These are phyloP conservation scores for Ustilago nuda DNA, from an alignment of 1,284 basidiomycete genomes.

Conservation along the genomic window DNA sequence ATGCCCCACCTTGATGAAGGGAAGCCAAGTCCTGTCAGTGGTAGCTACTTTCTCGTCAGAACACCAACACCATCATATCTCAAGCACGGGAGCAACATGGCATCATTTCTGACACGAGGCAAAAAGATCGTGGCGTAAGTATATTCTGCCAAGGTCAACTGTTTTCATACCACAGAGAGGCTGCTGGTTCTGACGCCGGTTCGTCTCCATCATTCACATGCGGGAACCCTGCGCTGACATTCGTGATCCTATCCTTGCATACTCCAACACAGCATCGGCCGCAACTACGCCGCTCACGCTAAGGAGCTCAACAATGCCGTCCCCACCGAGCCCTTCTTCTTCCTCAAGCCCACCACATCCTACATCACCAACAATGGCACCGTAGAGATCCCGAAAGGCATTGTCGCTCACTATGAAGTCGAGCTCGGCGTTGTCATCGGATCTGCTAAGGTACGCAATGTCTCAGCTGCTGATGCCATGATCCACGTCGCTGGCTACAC, in stretches of 20 bases:
- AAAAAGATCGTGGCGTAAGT: conserved; percentile 58
- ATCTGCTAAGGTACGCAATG: conserved; percentile 80
- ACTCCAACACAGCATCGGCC: conserved; percentile 63
- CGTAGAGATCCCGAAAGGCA: conserved; percentile 86
- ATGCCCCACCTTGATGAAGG: conserved; percentile 10
- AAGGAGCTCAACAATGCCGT: conserved; percentile 90
- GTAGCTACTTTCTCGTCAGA: not conserved
- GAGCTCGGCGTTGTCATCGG: conserved; percentile 97
- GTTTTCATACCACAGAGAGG: not conserved
- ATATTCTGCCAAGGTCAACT: not conserved
- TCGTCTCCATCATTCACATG: not conserved
- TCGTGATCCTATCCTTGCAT: not conserved
- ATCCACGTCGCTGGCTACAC: conserved; percentile 92
- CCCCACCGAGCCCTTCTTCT: conserved; percentile 97
- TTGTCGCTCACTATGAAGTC: conserved; percentile 92
- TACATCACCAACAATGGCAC: conserved; percentile 81
- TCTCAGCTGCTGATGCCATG: conserved; percentile 79
- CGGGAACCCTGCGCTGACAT: not conserved
- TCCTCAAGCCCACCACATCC: conserved; percentile 93
- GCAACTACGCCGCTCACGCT: conserved; percentile 78
- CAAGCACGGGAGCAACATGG: conserved; percentile 16
- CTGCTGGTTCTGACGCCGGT: not conserved
- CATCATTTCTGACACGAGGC: conserved; percentile 45
- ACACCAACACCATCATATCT: conserved; percentile 3
- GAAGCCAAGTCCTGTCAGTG: not conserved